A percentile compares a stretch with the other conserved stretches of the same genome.
phyloP scores from a whole-genome alignment of 305 asterid species.

The Ajuga reptans region DNA sequence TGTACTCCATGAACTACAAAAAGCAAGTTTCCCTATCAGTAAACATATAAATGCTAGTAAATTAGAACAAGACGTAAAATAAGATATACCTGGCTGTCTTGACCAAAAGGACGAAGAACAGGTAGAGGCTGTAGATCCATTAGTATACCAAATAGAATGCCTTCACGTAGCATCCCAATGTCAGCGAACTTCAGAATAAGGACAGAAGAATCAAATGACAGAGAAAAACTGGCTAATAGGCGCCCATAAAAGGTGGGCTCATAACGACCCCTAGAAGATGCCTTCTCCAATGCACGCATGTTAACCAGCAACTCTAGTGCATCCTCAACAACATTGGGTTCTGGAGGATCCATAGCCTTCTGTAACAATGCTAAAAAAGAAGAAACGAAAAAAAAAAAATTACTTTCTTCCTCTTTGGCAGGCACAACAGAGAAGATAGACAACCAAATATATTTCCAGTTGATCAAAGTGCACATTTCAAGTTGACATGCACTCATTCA shows the following conservation, averaged over 20 bases:
- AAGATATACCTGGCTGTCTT: slow-evolving; percentile 53
- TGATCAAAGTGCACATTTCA: neutral
- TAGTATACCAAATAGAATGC: slow-evolving; percentile 75
- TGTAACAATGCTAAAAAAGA: slow-evolving; percentile 55
- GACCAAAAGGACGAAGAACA: slow-evolving; percentile 78
- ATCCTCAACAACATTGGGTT: slow-evolving; percentile 57
- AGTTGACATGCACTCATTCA: neutral
- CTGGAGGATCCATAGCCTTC: slow-evolving; percentile 91
- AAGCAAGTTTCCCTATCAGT: slow-evolving; percentile 23
- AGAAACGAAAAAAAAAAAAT: slow-evolving; percentile 16
- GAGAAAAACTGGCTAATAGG: slow-evolving; percentile 64
- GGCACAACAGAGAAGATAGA: neutral
- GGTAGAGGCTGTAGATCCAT: slow-evolving; percentile 87
- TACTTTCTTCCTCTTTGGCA: neutral
- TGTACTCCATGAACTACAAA: slow-evolving; percentile 46
- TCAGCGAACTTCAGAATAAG: slow-evolving; percentile 77
- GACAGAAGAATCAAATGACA: slow-evolving; percentile 81
- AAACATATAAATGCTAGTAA: slow-evolving; percentile 5
- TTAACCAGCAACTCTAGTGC: slow-evolving; percentile 66
- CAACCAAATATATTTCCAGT: neutral
- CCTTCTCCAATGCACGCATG: slow-evolving; percentile 54
- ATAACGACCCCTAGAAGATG: slow-evolving; percentile 54
- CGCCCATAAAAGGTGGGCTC: slow-evolving; percentile 88
- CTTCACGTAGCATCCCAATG: slow-evolving; percentile 79
- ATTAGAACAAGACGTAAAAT: slow-evolving; percentile 13